phyloP scores from a whole-genome alignment of 1,284 basidiomycete species.

The Cryptococcus hybrid region DNA sequence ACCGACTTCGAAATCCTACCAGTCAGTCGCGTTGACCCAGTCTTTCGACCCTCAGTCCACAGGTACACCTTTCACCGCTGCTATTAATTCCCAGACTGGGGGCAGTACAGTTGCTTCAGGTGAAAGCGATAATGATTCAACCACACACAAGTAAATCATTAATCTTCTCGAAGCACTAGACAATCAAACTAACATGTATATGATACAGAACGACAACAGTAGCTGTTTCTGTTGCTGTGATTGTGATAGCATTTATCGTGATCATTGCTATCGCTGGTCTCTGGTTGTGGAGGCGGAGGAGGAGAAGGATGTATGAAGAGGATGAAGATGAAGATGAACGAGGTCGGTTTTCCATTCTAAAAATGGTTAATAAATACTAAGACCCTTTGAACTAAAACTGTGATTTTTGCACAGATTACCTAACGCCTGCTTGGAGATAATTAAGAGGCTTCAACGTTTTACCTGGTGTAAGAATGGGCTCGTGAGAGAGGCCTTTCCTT shows the following conservation, averaged over 20 bases:
- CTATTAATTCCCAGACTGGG: neutral
- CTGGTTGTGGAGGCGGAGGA: constrained; percentile 21
- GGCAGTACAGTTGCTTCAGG: neutral
- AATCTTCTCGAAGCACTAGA: neutral
- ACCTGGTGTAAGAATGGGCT: too few relatives aligned
- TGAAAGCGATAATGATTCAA: neutral
- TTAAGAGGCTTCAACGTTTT: neutral
- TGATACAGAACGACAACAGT: constrained; percentile 21
- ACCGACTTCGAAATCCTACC: too few relatives aligned
- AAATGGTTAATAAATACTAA: neutral
- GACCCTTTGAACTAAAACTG: neutral
- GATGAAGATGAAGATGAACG: constrained; percentile 5
- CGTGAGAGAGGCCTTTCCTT: too few relatives aligned
- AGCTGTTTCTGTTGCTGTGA: constrained; percentile 28
- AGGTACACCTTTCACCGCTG: neutral
- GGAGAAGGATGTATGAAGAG: constrained; percentile 13
- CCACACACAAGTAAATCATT: constrained; percentile 8
- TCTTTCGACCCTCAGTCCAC: neutral
- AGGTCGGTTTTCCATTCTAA: neutral
- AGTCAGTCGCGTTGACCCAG: neutral
- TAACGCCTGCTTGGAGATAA: neutral
- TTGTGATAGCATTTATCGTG: constrained; percentile 26
- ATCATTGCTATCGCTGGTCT: constrained; percentile 19
- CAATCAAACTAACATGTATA: neutral
- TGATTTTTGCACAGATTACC: neutral